Evolutionary conservation across 768 basidiomycete genomes (phyloP), one percentile per base, ranked within the genome.

Genomic region (Xerocomellus dryophilus): DNA sequence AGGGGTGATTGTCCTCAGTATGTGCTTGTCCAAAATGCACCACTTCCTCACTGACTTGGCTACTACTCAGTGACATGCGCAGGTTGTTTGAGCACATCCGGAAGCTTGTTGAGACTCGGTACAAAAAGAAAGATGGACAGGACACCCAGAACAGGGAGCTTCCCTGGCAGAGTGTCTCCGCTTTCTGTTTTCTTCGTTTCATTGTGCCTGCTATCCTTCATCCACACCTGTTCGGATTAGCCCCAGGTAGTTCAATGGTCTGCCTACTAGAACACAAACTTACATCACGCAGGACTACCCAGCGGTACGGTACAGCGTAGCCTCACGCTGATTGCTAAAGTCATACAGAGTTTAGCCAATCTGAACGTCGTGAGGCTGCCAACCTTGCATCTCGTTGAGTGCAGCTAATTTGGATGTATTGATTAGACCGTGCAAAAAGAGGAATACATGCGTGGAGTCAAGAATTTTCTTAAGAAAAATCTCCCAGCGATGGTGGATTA

Each of bases 131-230:
- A 40, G 70, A 74, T 20, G 58, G 59, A 9, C 57, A 70, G 10
- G 73, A 78, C 8, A 78, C 77, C 14, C 73, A 74, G 25, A 79
- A 78, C 56, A 72, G 69, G 38, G 78, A 86, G 31, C 71, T 91
- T 31, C 88, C 83, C 32, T 84, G 82, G 79, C 91, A 93, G 66
- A 85, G 87, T 61, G 88, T 95, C 40, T 90, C 88, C 34, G 92
- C 93, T 1, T 94, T 95, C 66, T 84, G 88, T 66, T 95, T 94
- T 71, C 78, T 95, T 40, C 82, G 93, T 39, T 93, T 94, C 69
- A 86, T 95, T 56, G 89, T 91, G 23, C 93, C 93, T 32, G 93
- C 89, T 21, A 88, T 95, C 53, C 77, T 94, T n/a, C 82, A 90
- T 66, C 93, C 93, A 2, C 88, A 93, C 69, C 71, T 92, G 5